Conservation (phyloP, 768 basidiomycete genomes). For the Obba rivulosa region DNA sequence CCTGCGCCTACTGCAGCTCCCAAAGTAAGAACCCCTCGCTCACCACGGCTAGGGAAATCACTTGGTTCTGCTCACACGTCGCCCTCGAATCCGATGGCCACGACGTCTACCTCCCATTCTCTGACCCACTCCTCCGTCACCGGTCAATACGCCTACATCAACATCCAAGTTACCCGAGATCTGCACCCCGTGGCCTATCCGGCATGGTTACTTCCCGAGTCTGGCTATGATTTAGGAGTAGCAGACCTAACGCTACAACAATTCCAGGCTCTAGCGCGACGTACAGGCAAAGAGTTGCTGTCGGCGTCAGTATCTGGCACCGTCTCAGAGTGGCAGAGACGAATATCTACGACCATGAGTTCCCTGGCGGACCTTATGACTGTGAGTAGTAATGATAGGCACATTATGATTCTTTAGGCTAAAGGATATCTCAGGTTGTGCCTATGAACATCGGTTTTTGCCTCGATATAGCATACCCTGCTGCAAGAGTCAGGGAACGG, state of each 20-base stretch:
- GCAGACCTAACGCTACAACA: slow-evolving; percentile 81
- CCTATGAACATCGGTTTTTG: slow-evolving; percentile 66
- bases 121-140: slow-evolving; percentile 86
- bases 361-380: slow-evolving; percentile 72
- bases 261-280: slow-evolving; percentile 61
- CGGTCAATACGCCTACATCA: slow-evolving; percentile 81
- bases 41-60: slow-evolving; percentile 20
- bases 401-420: slow-evolving; percentile 1
- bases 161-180: slow-evolving; percentile 91
- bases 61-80: slow-evolving; percentile 41
- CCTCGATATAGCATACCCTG: slow-evolving; percentile 78
- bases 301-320: slow-evolving; percentile 10
- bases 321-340: slow-evolving; percentile 40
- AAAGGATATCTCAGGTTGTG: slow-evolving; percentile 22
- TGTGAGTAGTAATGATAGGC: slow-evolving; percentile 36
- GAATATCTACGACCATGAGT: slow-evolving; percentile 52
- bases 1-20: slow-evolving; percentile 29
- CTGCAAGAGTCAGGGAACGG: slow-evolving; percentile 39
- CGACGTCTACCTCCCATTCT: slow-evolving; percentile 41
- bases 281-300: slow-evolving; percentile 39
- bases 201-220: slow-evolving; percentile 70
- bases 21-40: slow-evolving; percentile 17
- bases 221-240: slow-evolving; percentile 71
- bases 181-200: slow-evolving; percentile 82
- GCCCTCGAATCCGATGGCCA: slow-evolving; percentile 56